phyloP scores from a whole-genome alignment of 2,329 filamentous ascomycete genomes.

The Xylariales sp. region DNA sequence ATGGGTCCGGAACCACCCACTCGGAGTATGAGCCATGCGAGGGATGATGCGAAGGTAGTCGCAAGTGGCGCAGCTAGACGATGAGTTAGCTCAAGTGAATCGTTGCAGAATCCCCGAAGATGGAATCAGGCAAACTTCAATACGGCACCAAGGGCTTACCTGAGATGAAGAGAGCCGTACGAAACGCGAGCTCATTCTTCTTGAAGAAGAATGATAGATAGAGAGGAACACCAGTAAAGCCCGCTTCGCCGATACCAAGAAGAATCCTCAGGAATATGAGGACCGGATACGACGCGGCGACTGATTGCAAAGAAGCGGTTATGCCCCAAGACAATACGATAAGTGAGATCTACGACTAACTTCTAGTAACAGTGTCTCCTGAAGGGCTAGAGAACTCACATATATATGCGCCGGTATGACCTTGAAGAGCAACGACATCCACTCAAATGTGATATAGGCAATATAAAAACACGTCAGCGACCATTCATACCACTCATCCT shows the following conservation, averaged over 20 bases:
- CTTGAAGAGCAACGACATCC: slow-evolving; percentile 60
- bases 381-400: slow-evolving; percentile 25
- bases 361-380: neutral
- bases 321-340: slow-evolving; percentile 78
- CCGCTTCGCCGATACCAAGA: slow-evolving; percentile 61
- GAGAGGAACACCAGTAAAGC: slow-evolving; percentile 59
- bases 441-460: slow-evolving; percentile 60
- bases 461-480: slow-evolving; percentile 58
- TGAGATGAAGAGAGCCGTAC: slow-evolving; percentile 82
- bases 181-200: slow-evolving; percentile 70
- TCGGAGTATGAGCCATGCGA: slow-evolving; percentile 75
- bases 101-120: too few species aligned
- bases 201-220: slow-evolving; percentile 63
- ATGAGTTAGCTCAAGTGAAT: neutral
- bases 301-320: slow-evolving; percentile 67
- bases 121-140: too few species aligned
- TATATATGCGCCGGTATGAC: slow-evolving; percentile 57
- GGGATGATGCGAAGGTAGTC: slow-evolving; percentile 72
- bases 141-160: too few species aligned
- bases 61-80: slow-evolving; percentile 69
- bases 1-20: slow-evolving; percentile 62
- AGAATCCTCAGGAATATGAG: slow-evolving; percentile 51
- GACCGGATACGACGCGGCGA: slow-evolving; percentile 58
- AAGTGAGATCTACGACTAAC: slow-evolving; percentile 20
- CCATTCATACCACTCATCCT: slow-evolving; percentile 53